Evolutionary conservation across 805 yeast species (phyloP).

Genomic region (Kurtzmaniella cleridarum): DNA sequence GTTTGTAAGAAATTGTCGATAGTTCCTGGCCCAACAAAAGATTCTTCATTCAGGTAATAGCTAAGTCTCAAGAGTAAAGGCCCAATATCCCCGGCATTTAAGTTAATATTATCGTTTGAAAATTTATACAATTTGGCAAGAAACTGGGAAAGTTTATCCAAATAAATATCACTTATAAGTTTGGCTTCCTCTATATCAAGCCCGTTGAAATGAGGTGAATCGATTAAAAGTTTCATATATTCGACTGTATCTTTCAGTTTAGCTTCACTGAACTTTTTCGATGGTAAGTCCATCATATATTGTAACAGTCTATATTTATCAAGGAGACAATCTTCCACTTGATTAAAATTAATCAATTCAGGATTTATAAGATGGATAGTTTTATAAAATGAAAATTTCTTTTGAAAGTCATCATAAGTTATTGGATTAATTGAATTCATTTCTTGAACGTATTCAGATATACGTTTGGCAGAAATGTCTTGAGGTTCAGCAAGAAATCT

Average conservation of each 20-base stretch:
- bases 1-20: conserved; percentile 18
- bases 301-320: conserved; percentile 23
- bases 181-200: conserved; percentile 1
- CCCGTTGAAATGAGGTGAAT: conserved; percentile 18
- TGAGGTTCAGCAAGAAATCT: not conserved
- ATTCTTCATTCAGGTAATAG: conserved; percentile 8
- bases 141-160: conserved; percentile 23
- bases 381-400: conserved; percentile 18
- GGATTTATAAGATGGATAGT: conserved; percentile 23
- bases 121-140: conserved; percentile 21
- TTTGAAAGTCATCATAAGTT: conserved; percentile 13
- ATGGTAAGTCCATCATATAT: conserved; percentile 7
- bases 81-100: conserved; percentile 19
- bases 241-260: conserved; percentile 23
- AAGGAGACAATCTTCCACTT: conserved; percentile 18
- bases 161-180: conserved; percentile 13
- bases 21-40: conserved; percentile 17
- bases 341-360: conserved; percentile 17
- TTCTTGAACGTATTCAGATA: not conserved
- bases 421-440: not conserved
- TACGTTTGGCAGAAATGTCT: conserved; percentile 3
- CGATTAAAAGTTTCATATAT: conserved; percentile 29
- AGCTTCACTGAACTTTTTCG: conserved; percentile 8
- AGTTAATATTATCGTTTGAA: conserved; percentile 17
- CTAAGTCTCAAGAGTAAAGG: conserved; percentile 31